Evolutionary conservation across 1,284 basidiomycete species (phyloP), one percentile per base, ranked within the genome.

Genomic region (Kalmanozyma brasiliensis): DNA sequence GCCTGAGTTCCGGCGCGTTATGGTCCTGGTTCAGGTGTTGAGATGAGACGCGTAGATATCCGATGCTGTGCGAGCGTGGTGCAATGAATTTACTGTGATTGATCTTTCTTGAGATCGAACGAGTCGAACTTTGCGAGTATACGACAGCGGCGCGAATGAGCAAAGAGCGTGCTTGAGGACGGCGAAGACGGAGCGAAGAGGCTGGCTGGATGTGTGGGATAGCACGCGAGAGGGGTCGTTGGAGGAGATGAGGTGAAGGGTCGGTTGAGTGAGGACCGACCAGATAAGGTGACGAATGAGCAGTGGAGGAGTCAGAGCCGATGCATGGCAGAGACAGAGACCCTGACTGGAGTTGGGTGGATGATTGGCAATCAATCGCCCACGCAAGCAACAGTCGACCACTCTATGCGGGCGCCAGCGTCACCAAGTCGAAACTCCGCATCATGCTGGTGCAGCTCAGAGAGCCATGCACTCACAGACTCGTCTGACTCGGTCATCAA

Each of bases 271-370:
- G 17, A 49, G 47, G 29, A 45, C 62, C 62, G 62, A 37, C 30
- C 41, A 64, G 55, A 65, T 59, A 65, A 59, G 56, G 34, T 20
- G 20, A 19, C 46, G n/a, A 13, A 30, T 14, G 14, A 24, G 49
- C 53, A 41, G 61, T 57, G 53, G 53, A 63, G 61, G 49, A 57
- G 61, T 64, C 61, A 64, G 36, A 24, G 30, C 48, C 49, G 41
- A 60, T 38, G 58, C 51, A 60, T 29, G 24, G 26, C 24, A 23
- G 30, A 23, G 36, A 22, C n/a, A 32, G 7, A 36, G 61, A 57
- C 61, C 61, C 61, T 63, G 60, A 63, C 36, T 20, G 8, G 30
- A 4, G 40, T 41, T 43, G n/a, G n/a, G n/a, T n/a, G n/a, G 43
- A 45, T 60, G 46, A 61, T 52, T 59, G 48, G 24, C 43, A 47